These are phyloP conservation scores for Theobroma grandiflorum DNA, from an alignment of 441 rosid genomes.

Conservation along the genomic window DNA sequence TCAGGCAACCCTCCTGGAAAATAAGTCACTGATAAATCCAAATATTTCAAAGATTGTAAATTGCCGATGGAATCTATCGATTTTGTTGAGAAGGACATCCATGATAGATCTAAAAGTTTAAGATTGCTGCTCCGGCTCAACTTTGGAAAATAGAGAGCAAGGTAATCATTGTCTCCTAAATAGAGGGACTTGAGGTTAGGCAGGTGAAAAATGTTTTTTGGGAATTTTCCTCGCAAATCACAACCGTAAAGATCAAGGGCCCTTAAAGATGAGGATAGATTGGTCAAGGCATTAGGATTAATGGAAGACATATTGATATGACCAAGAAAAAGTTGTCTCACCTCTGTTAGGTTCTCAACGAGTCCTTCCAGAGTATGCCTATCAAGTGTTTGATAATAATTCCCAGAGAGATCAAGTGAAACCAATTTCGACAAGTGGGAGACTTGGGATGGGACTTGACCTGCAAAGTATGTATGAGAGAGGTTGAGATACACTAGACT, in stretches of 20 bases:
- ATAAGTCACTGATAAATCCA: too few relatives aligned
- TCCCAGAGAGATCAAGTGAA: too few relatives aligned
- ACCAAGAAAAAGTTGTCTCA: slow-evolving; percentile 18
- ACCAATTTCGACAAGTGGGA: too few relatives aligned
- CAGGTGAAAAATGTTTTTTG: neutral
- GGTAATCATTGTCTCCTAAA: neutral
- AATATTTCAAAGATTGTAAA: neutral
- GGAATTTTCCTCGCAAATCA: too few relatives aligned
- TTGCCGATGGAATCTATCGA: slow-evolving; percentile 19
- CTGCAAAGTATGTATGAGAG: neutral
- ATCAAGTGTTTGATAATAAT: too few relatives aligned
- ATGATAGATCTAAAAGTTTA: slow-evolving; percentile 11
- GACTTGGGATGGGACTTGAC: neutral
- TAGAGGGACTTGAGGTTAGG: slow-evolving; percentile 9
- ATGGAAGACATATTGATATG: neutral
- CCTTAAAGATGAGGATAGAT: too few relatives aligned
- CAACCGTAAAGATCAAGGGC: too few relatives aligned
- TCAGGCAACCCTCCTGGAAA: too few relatives aligned
- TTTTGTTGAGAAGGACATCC: neutral
- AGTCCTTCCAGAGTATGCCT: neutral
- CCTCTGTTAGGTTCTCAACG: neutral
- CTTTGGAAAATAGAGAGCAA: slow-evolving; percentile 25
- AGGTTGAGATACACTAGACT: neutral
- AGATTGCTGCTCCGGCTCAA: slow-evolving; percentile 34
- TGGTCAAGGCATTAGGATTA: too few relatives aligned